Conservation (phyloP, 2,329 filamentous ascomycete species). For the Helminthosporium solani region DNA sequence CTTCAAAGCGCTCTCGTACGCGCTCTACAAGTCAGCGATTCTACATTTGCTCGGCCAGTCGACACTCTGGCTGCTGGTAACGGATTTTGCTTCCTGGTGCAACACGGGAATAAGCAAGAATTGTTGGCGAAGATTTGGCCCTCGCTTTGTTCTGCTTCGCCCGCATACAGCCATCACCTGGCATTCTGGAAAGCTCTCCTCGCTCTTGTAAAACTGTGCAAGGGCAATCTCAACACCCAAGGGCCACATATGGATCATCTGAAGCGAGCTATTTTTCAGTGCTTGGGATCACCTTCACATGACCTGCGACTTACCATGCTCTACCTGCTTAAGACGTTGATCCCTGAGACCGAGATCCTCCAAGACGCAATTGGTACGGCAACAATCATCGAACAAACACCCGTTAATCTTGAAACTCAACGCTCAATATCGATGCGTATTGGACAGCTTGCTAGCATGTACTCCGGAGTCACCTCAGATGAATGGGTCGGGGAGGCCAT, state of each 20-base stretch:
- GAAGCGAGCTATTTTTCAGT: conserved; percentile 65
- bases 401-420: conserved; percentile 72
- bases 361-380: conserved; percentile 62
- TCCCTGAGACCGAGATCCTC: conserved; percentile 50
- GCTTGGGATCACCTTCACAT: conserved; percentile 74
- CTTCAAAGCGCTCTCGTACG: conserved; percentile 24
- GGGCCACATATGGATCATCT: conserved; percentile 63
- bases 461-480: conserved; percentile 59
- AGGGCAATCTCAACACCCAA: conserved; percentile 52
- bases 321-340: conserved; percentile 65
- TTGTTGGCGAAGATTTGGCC: conserved; percentile 57
- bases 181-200: conserved; percentile 36
- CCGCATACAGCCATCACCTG: conserved; percentile 60
- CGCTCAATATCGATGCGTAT: conserved; percentile 82
- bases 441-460: conserved; percentile 70
- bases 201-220: conserved; percentile 66
- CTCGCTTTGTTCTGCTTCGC: conserved; percentile 64
- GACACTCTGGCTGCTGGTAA: conserved; percentile 68
- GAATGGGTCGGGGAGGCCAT: conserved; percentile 71
- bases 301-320: conserved; percentile 72
- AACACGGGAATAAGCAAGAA: conserved; percentile 58
- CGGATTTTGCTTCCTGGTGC: conserved; percentile 71
- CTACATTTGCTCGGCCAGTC: conserved; percentile 5
- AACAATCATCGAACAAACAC: conserved; percentile 76
- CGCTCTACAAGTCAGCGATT: conserved; percentile 12